phyloP scores from a whole-genome alignment of 2,329 filamentous ascomycete genomes.

The Phyllosticta citriasiana region DNA sequence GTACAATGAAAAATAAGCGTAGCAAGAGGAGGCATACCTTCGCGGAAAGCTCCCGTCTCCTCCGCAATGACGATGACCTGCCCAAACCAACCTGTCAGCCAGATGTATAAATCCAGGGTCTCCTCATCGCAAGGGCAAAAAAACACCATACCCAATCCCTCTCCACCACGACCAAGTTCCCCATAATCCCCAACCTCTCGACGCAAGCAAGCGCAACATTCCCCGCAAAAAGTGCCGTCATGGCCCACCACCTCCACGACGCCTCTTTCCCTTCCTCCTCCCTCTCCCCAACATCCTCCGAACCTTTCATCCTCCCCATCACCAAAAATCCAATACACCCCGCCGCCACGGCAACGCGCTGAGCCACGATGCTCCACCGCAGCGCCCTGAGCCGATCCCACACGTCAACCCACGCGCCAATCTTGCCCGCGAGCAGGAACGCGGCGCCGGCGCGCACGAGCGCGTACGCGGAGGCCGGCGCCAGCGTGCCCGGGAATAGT shows the following conservation, averaged over 20 bases:
- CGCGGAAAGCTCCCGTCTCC: not conserved
- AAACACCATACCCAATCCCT: slow-evolving; percentile 49
- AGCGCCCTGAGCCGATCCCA: slow-evolving; percentile 32
- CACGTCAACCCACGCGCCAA: slow-evolving; percentile 52
- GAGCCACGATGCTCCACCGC: slow-evolving; percentile 12
- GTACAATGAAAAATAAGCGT: not conserved
- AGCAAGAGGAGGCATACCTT: slow-evolving; percentile 20
- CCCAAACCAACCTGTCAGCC: not conserved
- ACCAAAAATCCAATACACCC: not conserved
- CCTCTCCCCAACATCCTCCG: not conserved
- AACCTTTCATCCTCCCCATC: not conserved
- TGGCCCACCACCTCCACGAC: not conserved
- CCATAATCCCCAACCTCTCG: slow-evolving; percentile 56
- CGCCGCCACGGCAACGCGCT: not conserved
- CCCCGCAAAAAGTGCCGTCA: slow-evolving; percentile 7
- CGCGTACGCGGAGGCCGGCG: slow-evolving; percentile 61
- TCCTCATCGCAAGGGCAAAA: not conserved
- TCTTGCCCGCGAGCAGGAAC: slow-evolving; percentile 46
- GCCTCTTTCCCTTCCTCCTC: not conserved
- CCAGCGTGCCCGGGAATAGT: slow-evolving; percentile 44
- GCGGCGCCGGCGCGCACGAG: slow-evolving; percentile 49
- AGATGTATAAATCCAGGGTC: not conserved
- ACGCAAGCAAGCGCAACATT: slow-evolving; percentile 51
- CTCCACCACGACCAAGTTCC: slow-evolving; percentile 60
- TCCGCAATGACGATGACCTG: slow-evolving; percentile 43